Evolutionary conservation across 257 asterid genomes (phyloP), one percentile per base, ranked within the genome.

Genomic region (Verbena officinalis): DNA sequence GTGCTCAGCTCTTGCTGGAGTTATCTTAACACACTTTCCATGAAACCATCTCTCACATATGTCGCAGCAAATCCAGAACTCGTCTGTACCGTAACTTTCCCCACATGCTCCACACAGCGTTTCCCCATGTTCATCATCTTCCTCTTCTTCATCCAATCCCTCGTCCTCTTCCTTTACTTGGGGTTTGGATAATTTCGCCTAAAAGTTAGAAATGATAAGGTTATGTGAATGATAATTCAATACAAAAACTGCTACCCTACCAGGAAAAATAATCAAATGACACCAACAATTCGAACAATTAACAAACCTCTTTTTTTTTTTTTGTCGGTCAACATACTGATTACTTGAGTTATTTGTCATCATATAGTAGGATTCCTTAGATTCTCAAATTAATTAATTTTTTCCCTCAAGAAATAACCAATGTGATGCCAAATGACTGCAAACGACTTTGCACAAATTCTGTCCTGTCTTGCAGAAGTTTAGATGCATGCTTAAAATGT

Each of bases 1-100:
- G 73, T 85, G 86, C 74, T 90, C 88, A 6, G 97, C 96, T 75
- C 78, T 80, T 1, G 91, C 97, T 15, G 91, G 95, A 42, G 97
- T 90, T 62, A 90, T 81, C 82, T 83, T 90, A 55, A 87, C 95
- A 5, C 97, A 87, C 73, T 83, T 84, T 7, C 95, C 95, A 64
- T 90, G 96, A 84, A 86, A 90, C 96, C 96, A 90, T 73, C 74
- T 83, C 76, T 86, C 91, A 21, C 97, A 89, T 39, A 80, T 42
- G 71, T 89, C 95, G 34, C 90, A 90, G 59, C 86, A 83, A 69
- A 90, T 90, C 97, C 96, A 83, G 70, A 87, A 90, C 45, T 81
- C 90, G 57, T 89, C 90, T 2, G 84, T 48, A 3, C 83, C 82
- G 34, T 87, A 83, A 69, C 75, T 68, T 30, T 84, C 88, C 7